Evolutionary conservation across 2,329 filamentous ascomycete species (phyloP), one percentile per base, ranked within the genome.

Genomic region (Pezicula radicicola): DNA sequence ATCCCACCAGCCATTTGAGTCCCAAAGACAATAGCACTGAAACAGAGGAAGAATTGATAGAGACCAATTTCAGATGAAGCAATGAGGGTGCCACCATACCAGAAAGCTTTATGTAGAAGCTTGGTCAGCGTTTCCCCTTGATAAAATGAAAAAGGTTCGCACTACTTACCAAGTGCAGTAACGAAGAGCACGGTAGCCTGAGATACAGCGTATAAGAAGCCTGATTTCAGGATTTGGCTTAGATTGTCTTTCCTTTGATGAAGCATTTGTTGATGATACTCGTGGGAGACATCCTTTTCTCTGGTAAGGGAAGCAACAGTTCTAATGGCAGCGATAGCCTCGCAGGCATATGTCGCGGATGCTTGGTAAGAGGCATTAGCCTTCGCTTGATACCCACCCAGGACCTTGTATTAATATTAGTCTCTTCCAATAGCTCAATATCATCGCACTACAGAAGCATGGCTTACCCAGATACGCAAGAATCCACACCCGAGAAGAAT

Each of bases 301-400:
- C 87, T 77, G 2, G 80, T 83, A 21, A 87, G 66, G 4, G 80
- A 75, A 0, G 80, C 73, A 1, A 87, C 83, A 0, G 84, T 87
- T 16, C 83, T 73, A 58, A 85, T 83, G 6, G 25, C 25, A 7
- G 25, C 25, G 25, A 25, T 25, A 25, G 25, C 25, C 6, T 25
- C 25, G 25, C 25, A 25, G 25, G 25, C 25, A 25, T 25, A 25
- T 25, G 25, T 7, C 6, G 25, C 25, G 25, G 25, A 25, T 25
- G 25, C 25, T 25, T 25, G 25, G 25, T 25, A 25, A 6, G 25
- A 25, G 25, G 25, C 6, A 25, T 25, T 25, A 25, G 25, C 25
- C 25, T 25, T 25, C 25, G 25, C 25, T 25, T 25, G 25, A 7
- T 25, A 25, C 25, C 6, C 25, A 7, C 25, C 6, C 25, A 25